Evolutionary conservation across 2,329 filamentous ascomycete species (phyloP).

Genomic region (Cercospora berteroae): DNA sequence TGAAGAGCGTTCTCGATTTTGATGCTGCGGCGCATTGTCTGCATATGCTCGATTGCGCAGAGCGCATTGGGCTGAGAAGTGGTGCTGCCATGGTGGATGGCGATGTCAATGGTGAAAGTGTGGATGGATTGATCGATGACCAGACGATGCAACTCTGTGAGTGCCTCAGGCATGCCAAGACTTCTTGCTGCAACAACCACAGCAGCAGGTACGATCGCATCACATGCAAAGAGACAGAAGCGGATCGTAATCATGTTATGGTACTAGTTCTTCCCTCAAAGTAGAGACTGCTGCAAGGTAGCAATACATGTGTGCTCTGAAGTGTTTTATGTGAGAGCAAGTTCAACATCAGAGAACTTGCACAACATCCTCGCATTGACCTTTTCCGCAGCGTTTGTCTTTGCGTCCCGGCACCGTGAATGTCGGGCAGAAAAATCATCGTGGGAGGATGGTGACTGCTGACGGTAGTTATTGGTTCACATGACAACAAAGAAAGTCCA

Average conservation of each 20-base stretch:
- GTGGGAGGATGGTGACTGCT: background rate
- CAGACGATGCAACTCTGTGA: background rate
- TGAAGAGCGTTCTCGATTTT: slow-evolving; percentile 24
- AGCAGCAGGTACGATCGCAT: too few species aligned
- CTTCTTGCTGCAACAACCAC: too few species aligned
- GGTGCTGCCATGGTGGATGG: background rate
- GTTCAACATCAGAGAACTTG: background rate
- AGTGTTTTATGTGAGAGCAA: background rate
- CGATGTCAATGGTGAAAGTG: background rate
- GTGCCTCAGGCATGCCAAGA: background rate
- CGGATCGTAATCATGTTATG: background rate
- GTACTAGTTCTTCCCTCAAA: too few species aligned
- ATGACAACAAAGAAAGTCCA: background rate
- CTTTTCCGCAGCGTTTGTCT: background rate
- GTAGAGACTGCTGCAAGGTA: background rate
- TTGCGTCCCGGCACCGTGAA: background rate
- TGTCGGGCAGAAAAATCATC: background rate
- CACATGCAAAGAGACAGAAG: background rate
- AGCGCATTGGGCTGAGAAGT: slow-evolving; percentile 15
- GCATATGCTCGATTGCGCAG: slow-evolving; percentile 25
- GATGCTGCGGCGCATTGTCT: slow-evolving; percentile 28
- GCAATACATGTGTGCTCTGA: background rate
- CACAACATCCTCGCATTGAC: background rate
- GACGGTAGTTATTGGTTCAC: background rate
- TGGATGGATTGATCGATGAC: background rate